Base-by-base conservation (phyloP, 257 asterid genomes). In the Przewalskia tangutica region DNA sequence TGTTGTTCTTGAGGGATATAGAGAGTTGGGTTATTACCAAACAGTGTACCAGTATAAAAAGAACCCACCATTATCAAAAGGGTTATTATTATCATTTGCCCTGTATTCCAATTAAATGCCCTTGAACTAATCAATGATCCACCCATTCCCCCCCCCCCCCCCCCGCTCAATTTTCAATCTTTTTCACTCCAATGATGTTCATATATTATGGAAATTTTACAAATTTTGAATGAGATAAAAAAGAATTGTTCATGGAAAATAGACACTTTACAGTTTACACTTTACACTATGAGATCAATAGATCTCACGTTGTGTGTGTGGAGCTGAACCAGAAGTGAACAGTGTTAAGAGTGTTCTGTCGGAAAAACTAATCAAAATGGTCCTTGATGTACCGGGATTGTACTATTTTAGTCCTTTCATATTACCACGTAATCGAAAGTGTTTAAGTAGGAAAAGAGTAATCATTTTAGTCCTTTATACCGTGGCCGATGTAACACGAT, bases 31-130 rank as follows among this genome's bases (percentile, higher is more conserved):
- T 71, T 88, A 77, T 83, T 86, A 79, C 92, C 89, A 55, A 94
- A 94, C 78, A 93, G 93, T 16, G 97, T 90, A 83, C 98, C 99
- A 16, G 91, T 85, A 88, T 90, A 94, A 86, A 96, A 94, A 58
- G 98, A 93, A 88, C 87, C 97, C 9, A 90, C 87, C 97, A 91
- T 92, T 81, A 94, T 86, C 71, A 96, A 82, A 84, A 96, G 97
- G 77, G 86, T 81, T 10, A 86, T 65, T 89, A 86, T 85, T 80
- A 96, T 86, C 75, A 86, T 78, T 88, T 94, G 97, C 42, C 94
- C 98, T 34, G 88, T 77, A 85, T 89, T 90, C 95, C 95, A 93
- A 91, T 94, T 97, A 73, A 91, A 94, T 13, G 94, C 91, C 63
- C 92, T 84, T 86, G 84, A 86, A 77, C 86, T 91, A 82, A 87